Percentiles rank a stretch among this genome's conserved stretches.
Evolutionary conservation across 1,284 basidiomycete species (phyloP).

Genomic region (Somion occarium): DNA sequence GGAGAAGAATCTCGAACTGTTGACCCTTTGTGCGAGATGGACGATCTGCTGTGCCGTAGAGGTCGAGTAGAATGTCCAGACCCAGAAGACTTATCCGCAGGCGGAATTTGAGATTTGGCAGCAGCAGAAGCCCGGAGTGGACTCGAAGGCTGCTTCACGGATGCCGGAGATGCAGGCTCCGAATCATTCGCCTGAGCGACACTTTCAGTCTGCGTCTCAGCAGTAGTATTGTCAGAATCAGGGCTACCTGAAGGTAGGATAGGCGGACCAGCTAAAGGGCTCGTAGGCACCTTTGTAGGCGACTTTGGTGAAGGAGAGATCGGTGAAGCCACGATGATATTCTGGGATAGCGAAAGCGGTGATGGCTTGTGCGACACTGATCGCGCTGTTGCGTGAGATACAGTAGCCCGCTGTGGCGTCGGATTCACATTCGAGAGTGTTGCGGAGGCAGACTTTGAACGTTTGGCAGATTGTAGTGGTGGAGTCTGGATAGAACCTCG

Average conservation of each 20-base stretch:
- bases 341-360: constrained; percentile 44
- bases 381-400: constrained; percentile 18
- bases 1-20: constrained; percentile 12
- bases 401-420: constrained; percentile 19
- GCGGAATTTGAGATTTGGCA: constrained; percentile 1
- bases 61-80: constrained; percentile 6
- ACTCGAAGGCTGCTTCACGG: not conserved
- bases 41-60: constrained; percentile 24
- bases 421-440: constrained; percentile 15
- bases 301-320: constrained; percentile 16
- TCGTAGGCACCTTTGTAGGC: constrained; percentile 7
- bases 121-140: constrained; percentile 1
- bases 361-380: constrained; percentile 37
- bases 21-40: constrained; percentile 16
- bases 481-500: constrained; percentile 7
- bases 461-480: constrained; percentile 11
- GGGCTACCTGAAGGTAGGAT: not conserved
- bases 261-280: constrained; percentile 3
- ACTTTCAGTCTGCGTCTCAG: not conserved
- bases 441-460: constrained; percentile 24
- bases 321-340: constrained; percentile 29
- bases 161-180: not conserved
- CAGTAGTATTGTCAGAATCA: not conserved
- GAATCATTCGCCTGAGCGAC: not conserved
- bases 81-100: constrained; percentile 3